A percentile compares a stretch with the other conserved stretches of the same genome.
phyloP scores from a whole-genome alignment of 2,329 filamentous ascomycete species.

The Incumbomyces delicatus region DNA sequence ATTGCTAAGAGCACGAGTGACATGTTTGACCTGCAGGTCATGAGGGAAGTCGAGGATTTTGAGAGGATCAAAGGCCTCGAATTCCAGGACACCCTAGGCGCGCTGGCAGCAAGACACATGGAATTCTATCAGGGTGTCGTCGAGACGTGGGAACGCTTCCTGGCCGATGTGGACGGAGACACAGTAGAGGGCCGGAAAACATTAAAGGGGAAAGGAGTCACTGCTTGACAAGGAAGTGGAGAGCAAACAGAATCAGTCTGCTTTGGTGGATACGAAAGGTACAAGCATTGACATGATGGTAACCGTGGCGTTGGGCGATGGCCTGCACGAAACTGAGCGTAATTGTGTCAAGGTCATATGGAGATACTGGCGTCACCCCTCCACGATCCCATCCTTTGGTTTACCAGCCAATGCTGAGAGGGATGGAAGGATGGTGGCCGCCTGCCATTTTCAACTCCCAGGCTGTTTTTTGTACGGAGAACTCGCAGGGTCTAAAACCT shows the following conservation, averaged over 20 bases:
- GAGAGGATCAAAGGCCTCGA: constrained; percentile 92
- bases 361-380: too few relatives aligned
- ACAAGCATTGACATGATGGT: neutral
- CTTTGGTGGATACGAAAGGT: neutral
- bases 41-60: constrained; percentile 86
- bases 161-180: constrained; percentile 76
- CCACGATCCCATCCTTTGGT: too few relatives aligned
- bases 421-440: too few relatives aligned
- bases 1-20: constrained; percentile 76
- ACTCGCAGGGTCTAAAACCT: too few relatives aligned
- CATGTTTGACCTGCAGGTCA: constrained; percentile 91
- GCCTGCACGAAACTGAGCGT: too few relatives aligned
- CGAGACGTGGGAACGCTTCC: constrained; percentile 78
- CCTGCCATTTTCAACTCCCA: too few relatives aligned
- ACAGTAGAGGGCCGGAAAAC: constrained; percentile 5
- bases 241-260: neutral
- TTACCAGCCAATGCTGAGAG: too few relatives aligned
- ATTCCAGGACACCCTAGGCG: constrained; percentile 78
- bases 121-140: constrained; percentile 74
- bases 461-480: too few relatives aligned
- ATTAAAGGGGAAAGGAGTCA: constrained; percentile 12
- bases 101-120: constrained; percentile 74
- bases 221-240: neutral
- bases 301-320: too few relatives aligned
- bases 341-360: too few relatives aligned